Conservation (phyloP, 768 basidiomycete genomes). For the Gloeostereum incarnatum region DNA sequence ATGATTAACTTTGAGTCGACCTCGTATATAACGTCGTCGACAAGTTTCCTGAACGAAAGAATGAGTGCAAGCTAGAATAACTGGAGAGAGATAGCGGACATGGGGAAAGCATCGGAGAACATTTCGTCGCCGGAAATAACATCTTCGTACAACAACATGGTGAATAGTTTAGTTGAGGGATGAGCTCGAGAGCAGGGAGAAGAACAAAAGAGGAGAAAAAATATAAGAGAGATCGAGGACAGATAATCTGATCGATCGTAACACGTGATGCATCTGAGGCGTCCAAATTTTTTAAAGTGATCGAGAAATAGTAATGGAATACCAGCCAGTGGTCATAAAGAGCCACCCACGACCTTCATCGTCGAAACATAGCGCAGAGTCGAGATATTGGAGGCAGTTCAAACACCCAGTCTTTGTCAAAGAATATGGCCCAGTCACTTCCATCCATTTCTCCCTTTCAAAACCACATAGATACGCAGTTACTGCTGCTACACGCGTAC, state of each 20-base stretch:
- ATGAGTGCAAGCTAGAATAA: background rate
- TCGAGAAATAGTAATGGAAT: conserved; percentile 42
- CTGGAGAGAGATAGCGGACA: conserved; percentile 37
- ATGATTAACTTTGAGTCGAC: conserved; percentile 71
- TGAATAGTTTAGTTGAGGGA: conserved; percentile 7
- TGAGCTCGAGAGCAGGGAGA: conserved; percentile 7
- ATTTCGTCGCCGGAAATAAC: conserved; percentile 80
- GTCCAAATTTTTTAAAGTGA: background rate
- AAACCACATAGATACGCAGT: conserved; percentile 94
- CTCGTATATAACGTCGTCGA: conserved; percentile 79
- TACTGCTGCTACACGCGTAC: conserved; percentile 86
- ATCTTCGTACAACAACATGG: conserved; percentile 73
- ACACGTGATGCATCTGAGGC: conserved; percentile 7
- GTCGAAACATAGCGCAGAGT: conserved; percentile 62
- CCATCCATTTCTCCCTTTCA: conserved; percentile 81
- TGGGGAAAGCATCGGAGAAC: conserved; percentile 86
- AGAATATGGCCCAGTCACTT: conserved; percentile 94
- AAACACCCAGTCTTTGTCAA: conserved; percentile 91
- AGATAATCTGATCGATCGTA: conserved; percentile 24
- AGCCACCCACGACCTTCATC: conserved; percentile 42
- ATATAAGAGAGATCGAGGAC: conserved; percentile 17
- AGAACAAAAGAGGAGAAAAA: conserved; percentile 11
- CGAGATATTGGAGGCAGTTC: conserved; percentile 81
- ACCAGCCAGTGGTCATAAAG: conserved; percentile 68
- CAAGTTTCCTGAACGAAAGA: conserved; percentile 47